Evolutionary conservation across 2,329 filamentous ascomycete species (phyloP).

Genomic region (Colletotrichum sp.): DNA sequence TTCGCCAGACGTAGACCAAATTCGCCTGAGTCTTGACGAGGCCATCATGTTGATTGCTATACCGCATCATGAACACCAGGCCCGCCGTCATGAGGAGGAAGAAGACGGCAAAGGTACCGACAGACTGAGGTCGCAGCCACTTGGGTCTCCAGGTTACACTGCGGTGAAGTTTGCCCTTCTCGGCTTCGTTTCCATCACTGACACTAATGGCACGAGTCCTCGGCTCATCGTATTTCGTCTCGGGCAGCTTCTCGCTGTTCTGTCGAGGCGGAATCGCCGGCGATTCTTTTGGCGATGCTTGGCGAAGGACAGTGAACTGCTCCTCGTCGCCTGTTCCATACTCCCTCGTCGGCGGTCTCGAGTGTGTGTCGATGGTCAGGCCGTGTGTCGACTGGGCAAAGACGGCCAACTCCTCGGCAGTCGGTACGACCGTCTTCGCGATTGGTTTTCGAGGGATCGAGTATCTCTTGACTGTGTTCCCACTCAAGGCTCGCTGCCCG

Average conservation of each 20-base stretch:
- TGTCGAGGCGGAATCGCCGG: background rate
- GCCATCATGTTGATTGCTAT: background rate
- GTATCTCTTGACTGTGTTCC: background rate
- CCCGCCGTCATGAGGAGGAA: background rate
- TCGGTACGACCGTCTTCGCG: background rate
- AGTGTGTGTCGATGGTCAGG: background rate
- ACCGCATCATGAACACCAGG: background rate
- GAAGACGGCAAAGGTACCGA: background rate
- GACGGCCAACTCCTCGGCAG: background rate
- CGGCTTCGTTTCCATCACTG: background rate
- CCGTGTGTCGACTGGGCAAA: background rate
- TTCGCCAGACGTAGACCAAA: background rate
- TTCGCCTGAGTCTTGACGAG: background rate
- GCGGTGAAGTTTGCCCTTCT: background rate
- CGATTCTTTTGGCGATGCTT: background rate
- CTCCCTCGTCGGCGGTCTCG: background rate
- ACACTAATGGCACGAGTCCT: background rate
- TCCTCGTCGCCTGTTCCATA: background rate
- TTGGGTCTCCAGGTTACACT: background rate
- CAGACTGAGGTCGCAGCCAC: background rate
- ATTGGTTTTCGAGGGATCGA: background rate
- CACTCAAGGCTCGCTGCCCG: background rate
- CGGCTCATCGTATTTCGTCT: background rate
- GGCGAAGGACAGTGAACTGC: background rate
- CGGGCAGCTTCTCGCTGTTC: background rate